Conservation (phyloP, 2,329 filamentous ascomycete genomes). For the Aspergillus sp. region DNA sequence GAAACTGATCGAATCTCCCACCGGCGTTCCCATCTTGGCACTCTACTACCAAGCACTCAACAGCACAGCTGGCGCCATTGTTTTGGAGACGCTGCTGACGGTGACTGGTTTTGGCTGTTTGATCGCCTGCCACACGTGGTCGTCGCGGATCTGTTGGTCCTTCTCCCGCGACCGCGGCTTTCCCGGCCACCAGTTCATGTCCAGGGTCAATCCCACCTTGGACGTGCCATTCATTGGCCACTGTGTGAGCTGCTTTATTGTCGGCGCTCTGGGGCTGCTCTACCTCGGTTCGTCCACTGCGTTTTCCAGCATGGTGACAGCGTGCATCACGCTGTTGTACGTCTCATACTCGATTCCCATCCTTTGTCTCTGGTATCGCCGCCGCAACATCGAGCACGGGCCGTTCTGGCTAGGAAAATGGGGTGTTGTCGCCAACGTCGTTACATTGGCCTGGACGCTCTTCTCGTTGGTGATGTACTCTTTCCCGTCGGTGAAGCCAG, state of each 20-base stretch:
- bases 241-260: slow-evolving; percentile 36
- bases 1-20: slow-evolving; percentile 31
- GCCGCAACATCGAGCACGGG: slow-evolving; percentile 38
- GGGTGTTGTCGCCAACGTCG: slow-evolving; percentile 35
- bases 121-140: slow-evolving; percentile 42
- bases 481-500: slow-evolving; percentile 29
- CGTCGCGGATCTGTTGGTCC: slow-evolving; percentile 43
- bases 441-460: slow-evolving; percentile 38
- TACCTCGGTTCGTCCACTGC: slow-evolving; percentile 37
- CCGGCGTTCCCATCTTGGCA: slow-evolving; percentile 40
- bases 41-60: slow-evolving; percentile 39
- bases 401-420: slow-evolving; percentile 41
- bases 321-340: slow-evolving; percentile 41
- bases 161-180: slow-evolving; percentile 44
- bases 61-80: slow-evolving; percentile 37
- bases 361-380: slow-evolving; percentile 36
- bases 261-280: slow-evolving; percentile 38
- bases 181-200: slow-evolving; percentile 34
- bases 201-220: slow-evolving; percentile 30
- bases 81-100: slow-evolving; percentile 38
- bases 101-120: slow-evolving; percentile 40
- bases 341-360: slow-evolving; percentile 41
- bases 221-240: slow-evolving; percentile 42
- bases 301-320: slow-evolving; percentile 36
- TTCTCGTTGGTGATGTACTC: slow-evolving; percentile 32